Percentiles rank a stretch among this genome's conserved stretches.
Evolutionary conservation across 805 yeast species (phyloP).

Genomic region (Metschnikowia rubicola): DNA sequence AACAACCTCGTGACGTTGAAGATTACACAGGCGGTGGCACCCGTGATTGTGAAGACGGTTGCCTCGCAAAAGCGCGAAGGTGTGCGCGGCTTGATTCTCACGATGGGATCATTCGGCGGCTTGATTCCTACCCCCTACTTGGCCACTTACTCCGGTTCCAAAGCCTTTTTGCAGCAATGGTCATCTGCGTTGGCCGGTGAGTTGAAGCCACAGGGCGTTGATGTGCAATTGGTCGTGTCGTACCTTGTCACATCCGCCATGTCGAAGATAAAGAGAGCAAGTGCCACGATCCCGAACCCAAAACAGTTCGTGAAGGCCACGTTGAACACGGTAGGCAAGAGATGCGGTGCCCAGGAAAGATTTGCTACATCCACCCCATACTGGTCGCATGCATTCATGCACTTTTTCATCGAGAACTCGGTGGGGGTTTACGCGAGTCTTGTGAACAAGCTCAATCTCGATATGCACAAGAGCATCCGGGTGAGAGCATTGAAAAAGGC

Average conservation of each 20-base stretch:
- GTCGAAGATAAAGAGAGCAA: slow-evolving; percentile 85
- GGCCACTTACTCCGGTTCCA: slow-evolving; percentile 94
- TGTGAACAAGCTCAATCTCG: slow-evolving; percentile 65
- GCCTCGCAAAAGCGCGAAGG: slow-evolving; percentile 32
- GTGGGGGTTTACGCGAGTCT: slow-evolving; percentile 77
- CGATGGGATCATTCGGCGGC: slow-evolving; percentile 98
- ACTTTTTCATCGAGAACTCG: slow-evolving; percentile 71
- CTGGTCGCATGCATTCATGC: slow-evolving; percentile 92
- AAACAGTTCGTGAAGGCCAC: slow-evolving; percentile 72
- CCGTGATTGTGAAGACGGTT: slow-evolving; percentile 58
- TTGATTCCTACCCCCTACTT: slow-evolving; percentile 86
- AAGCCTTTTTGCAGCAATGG: slow-evolving; percentile 94
- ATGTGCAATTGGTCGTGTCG: slow-evolving; percentile 81
- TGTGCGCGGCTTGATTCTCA: slow-evolving; percentile 72
- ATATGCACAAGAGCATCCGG: slow-evolving; percentile 80
- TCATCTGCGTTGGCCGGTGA: slow-evolving; percentile 86
- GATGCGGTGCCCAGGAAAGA: slow-evolving; percentile 91
- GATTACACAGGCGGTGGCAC: slow-evolving; percentile 77
- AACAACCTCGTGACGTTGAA: slow-evolving; percentile 82
- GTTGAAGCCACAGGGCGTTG: slow-evolving; percentile 62
- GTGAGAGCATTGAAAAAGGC: slow-evolving; percentile 77
- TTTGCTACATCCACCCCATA: slow-evolving; percentile 84
- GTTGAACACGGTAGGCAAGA: slow-evolving; percentile 68
- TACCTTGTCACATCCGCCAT: slow-evolving; percentile 91
- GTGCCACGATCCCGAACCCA: slow-evolving; percentile 78